Conservation (phyloP, 2,329 filamentous ascomycete genomes). For the Calonectria naviculata region DNA sequence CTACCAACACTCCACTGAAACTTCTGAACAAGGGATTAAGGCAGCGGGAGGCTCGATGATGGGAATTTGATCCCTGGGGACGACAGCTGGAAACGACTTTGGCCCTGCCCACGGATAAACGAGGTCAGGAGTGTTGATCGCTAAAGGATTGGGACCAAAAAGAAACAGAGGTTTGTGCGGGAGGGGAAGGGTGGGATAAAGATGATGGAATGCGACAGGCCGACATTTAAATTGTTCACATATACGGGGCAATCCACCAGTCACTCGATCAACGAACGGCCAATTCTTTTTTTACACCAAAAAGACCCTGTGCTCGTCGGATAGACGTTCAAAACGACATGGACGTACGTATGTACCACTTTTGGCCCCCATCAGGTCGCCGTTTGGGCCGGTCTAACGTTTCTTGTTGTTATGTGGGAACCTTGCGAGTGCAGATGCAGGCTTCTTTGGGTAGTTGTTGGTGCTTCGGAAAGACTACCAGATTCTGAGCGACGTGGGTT, state of each 20-base stretch:
- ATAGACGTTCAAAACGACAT: conserved; percentile 3
- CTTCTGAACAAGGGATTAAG: background rate
- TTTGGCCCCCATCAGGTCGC: conserved; percentile 11
- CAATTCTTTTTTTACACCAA: background rate
- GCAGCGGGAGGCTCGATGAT: background rate
- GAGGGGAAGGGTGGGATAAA: background rate
- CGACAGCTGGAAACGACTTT: background rate
- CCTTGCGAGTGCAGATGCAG: conserved; percentile 4
- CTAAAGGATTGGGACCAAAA: background rate
- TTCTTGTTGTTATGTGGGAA: background rate
- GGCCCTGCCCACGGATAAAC: background rate
- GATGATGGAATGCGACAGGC: background rate
- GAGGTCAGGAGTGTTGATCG: background rate
- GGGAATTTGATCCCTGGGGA: background rate
- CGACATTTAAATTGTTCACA: background rate
- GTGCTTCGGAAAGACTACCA: background rate
- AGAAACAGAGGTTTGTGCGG: background rate
- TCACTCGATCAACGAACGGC: background rate
- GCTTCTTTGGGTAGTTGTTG: background rate
- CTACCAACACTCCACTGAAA: background rate
- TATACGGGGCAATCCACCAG: background rate
- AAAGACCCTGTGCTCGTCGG: background rate
- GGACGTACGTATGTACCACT: background rate
- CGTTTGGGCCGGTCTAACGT: background rate
- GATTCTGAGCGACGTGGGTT: background rate